Evolutionary conservation across 345 rosid genomes (phyloP).

Genomic region (Syzygium jambos): DNA sequence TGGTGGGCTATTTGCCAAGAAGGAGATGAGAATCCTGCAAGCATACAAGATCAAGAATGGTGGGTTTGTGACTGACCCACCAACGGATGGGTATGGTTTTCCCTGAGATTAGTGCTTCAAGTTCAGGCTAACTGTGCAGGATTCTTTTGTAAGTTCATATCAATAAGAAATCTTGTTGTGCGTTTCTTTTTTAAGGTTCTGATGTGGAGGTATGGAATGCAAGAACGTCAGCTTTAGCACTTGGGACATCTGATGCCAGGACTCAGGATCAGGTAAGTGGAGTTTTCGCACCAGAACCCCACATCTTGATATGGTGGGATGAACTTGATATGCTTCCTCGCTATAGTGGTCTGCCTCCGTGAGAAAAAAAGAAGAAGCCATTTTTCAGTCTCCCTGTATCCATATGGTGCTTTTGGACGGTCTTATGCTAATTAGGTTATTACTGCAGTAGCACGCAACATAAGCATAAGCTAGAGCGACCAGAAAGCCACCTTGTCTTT

Average conservation of each 20-base stretch:
- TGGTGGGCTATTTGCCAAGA: not conserved
- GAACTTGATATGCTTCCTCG: not conserved
- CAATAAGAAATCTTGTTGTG: not conserved
- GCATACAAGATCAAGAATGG: not conserved
- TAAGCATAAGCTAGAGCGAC: not conserved
- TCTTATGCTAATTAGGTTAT: not conserved
- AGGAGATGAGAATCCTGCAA: not conserved
- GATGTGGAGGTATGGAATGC: not conserved
- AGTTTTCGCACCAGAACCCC: not conserved
- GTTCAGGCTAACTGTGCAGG: not conserved
- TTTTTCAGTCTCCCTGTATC: not conserved
- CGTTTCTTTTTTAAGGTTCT: not conserved
- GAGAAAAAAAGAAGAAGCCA: not conserved
- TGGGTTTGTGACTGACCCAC: not conserved
- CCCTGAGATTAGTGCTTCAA: not conserved
- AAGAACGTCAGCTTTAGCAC: not conserved
- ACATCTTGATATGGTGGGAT: not conserved
- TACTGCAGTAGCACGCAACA: not conserved
- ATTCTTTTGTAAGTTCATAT: not conserved
- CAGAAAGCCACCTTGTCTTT: not conserved
- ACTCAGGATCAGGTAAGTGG: not conserved
- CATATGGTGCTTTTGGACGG: not conserved
- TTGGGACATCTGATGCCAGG: not conserved
- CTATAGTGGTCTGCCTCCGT: not conserved
- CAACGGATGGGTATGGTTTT: not conserved